phyloP scores from a whole-genome alignment of 352 stramenopile genomes.

The Phytophthora rubi region DNA sequence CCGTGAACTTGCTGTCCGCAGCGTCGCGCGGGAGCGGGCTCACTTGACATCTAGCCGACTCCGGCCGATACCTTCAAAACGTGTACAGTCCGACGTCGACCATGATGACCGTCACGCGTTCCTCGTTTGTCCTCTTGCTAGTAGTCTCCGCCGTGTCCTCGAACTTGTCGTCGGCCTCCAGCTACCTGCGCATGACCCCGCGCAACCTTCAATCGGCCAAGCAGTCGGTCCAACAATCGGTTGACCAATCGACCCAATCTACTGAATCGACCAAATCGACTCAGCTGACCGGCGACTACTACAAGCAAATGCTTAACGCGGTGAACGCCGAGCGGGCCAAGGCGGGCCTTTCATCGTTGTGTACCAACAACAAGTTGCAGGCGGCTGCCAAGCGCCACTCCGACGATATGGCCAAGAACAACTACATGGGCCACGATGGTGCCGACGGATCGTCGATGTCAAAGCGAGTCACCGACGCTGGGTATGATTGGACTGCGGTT shows the following conservation, averaged over 20 bases:
- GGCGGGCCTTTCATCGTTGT: slow-evolving; percentile 41
- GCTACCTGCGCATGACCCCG: slow-evolving; percentile 23
- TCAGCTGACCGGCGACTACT: slow-evolving; percentile 30
- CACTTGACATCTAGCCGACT: slow-evolving; percentile 29
- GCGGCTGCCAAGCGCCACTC: slow-evolving; percentile 36
- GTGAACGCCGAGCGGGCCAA: slow-evolving; percentile 62
- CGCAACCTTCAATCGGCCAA: slow-evolving; percentile 42
- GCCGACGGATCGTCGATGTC: slow-evolving; percentile 53
- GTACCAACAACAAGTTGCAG: slow-evolving; percentile 51
- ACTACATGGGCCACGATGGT: slow-evolving; percentile 64
- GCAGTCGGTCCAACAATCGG: slow-evolving; percentile 27
- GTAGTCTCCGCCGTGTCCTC: slow-evolving; percentile 22
- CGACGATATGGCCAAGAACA: slow-evolving; percentile 51
- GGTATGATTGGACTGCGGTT: slow-evolving; percentile 58
- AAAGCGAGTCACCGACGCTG: slow-evolving; percentile 45
- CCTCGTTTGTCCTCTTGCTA: slow-evolving; percentile 28
- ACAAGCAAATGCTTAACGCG: slow-evolving; percentile 36
- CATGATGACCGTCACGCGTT: slow-evolving; percentile 31
- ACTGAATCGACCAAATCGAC: neutral
- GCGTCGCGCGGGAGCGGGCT: neutral
- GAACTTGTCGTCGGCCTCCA: slow-evolving; percentile 17
- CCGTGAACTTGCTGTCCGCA: slow-evolving; percentile 30
- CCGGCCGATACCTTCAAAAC: slow-evolving; percentile 13
- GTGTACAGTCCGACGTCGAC: slow-evolving; percentile 11
- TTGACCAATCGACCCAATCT: neutral